phyloP scores from a whole-genome alignment of 768 basidiomycete species.

The Lactarius akahatsu region DNA sequence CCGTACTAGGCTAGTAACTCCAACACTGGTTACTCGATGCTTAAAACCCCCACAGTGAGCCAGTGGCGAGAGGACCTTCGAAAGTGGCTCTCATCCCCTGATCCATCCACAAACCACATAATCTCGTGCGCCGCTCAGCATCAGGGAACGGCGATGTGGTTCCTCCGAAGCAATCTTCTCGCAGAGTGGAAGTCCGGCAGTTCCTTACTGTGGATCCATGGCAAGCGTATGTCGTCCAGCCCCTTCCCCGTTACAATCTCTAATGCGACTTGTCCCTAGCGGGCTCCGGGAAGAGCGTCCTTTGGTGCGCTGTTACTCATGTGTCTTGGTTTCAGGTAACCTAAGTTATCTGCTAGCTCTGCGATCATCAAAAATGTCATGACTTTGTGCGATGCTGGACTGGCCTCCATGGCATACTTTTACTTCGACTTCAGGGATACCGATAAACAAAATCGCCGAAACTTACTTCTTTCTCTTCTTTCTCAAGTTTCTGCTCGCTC shows the following conservation, averaged over 20 bases:
- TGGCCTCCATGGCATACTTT: not conserved
- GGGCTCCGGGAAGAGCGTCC: not conserved
- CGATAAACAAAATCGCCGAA: not conserved
- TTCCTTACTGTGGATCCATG: not conserved
- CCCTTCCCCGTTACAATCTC: not conserved
- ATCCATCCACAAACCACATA: not conserved
- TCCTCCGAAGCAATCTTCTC: not conserved
- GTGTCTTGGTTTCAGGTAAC: too few species aligned
- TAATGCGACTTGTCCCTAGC: not conserved
- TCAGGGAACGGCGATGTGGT: not conserved
- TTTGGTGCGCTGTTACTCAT: not conserved
- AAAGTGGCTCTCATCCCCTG: not conserved
- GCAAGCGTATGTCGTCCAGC: not conserved
- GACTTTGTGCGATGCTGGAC: not conserved
- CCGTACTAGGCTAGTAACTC: not conserved
- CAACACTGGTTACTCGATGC: not conserved
- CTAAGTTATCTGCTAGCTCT: not conserved
- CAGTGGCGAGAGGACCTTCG: not conserved
- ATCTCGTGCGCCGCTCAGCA: not conserved
- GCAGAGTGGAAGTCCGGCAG: not conserved
- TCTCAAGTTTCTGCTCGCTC: not conserved
- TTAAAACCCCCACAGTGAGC: not conserved
- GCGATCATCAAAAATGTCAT: not conserved
- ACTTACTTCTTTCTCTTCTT: not conserved
- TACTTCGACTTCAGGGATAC: conserved; percentile 2